phyloP scores from a whole-genome alignment of 768 basidiomycete species.

The Plicaturopsis crispa region DNA sequence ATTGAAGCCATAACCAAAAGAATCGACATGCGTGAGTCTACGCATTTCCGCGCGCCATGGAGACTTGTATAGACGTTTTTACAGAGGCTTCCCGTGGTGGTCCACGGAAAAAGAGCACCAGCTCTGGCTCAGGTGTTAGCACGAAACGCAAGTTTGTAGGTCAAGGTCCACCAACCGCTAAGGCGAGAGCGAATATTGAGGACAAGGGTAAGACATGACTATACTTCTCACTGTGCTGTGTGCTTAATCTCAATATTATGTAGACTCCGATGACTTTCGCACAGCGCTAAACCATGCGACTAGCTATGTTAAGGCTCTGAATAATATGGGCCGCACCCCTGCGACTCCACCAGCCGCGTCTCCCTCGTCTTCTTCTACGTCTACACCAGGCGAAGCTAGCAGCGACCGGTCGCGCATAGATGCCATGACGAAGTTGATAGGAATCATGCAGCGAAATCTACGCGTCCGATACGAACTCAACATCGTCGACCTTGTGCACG shows the following conservation, averaged over 20 bases:
- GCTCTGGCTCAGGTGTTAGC: conserved; percentile 9
- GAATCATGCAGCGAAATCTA: conserved; percentile 59
- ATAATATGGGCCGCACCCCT: conserved; percentile 28
- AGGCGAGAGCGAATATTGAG: conserved; percentile 22
- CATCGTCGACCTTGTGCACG: conserved; percentile 60
- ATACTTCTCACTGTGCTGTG: background rate
- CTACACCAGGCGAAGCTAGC: conserved; percentile 22
- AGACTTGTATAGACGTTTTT: conserved; percentile 3
- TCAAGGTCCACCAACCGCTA: conserved; percentile 20
- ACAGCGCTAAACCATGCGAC: conserved; percentile 63
- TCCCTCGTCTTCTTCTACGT: conserved; percentile 30
- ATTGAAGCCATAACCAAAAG: conserved; percentile 55
- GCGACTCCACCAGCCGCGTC: conserved; percentile 23
- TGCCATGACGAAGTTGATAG: conserved; percentile 55
- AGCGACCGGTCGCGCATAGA: conserved; percentile 50
- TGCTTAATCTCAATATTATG: conserved; percentile 8
- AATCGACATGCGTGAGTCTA: conserved; percentile 45
- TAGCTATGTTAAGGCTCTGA: conserved; percentile 48
- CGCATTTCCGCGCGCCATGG: conserved; percentile 33
- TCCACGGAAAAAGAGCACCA: conserved; percentile 21
- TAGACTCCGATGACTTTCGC: conserved; percentile 57
- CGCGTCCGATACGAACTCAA: conserved; percentile 74
- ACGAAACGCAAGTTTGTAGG: conserved; percentile 25
- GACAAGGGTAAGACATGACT: conserved; percentile 22
- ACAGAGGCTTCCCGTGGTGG: conserved; percentile 8